Percentiles rank a stretch among this genome's conserved stretches.
Conservation (phyloP, 192 early-diverging fungal species). For the Coemansia sp. region DNA sequence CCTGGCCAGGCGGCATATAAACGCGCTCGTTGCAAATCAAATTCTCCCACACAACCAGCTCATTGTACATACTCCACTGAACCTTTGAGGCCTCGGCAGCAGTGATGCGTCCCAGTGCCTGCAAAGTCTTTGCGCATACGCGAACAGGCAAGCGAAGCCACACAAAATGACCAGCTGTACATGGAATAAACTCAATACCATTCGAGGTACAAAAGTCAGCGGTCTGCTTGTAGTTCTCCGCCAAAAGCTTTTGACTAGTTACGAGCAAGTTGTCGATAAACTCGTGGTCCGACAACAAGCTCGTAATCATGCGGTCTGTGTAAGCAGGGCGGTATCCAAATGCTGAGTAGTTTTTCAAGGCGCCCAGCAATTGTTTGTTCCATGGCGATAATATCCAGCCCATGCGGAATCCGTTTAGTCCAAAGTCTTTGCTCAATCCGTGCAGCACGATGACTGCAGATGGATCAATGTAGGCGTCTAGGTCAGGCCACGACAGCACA, state of each 20-base stretch:
- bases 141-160: conserved; percentile 56
- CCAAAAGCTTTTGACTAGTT: conserved; percentile 63
- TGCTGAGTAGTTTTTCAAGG: conserved; percentile 40
- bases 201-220: conserved; percentile 50
- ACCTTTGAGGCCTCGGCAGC: conserved; percentile 8
- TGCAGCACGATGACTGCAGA: conserved; percentile 71
- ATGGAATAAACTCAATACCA: conserved; percentile 61
- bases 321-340: conserved; percentile 70
- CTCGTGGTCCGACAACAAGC: conserved; percentile 60
- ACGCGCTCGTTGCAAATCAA: conserved; percentile 61
- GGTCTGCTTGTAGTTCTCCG: conserved; percentile 56
- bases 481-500: conserved; percentile 61
- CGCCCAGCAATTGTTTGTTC: conserved; percentile 57
- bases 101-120: conserved; percentile 11
- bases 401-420: conserved; percentile 73
- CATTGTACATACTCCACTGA: conserved; percentile 50
- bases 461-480: conserved; percentile 67
- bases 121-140: conserved; percentile 54
- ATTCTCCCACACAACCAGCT: conserved; percentile 58
- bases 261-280: conserved; percentile 66
- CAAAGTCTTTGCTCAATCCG: conserved; percentile 86
- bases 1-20: conserved; percentile 70
- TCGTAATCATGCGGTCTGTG: conserved; percentile 62
- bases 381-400: conserved; percentile 68
- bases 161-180: conserved; percentile 75